Conservation (phyloP, 202 grass and related monocot genomes). For the Panicum hallii region DNA sequence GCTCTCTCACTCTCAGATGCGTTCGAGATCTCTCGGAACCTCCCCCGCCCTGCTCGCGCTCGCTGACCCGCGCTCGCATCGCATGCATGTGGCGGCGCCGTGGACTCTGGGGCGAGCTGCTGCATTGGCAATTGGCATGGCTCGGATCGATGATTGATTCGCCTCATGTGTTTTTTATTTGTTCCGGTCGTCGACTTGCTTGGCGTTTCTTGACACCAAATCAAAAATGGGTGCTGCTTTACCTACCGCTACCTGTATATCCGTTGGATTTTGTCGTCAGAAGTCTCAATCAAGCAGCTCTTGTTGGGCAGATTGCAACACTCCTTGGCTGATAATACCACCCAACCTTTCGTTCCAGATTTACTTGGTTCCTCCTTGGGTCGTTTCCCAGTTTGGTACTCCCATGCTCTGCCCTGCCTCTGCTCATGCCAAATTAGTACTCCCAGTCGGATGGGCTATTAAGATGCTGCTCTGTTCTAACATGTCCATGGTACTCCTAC, state of each 20-base stretch:
- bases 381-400: slow-evolving; percentile 13
- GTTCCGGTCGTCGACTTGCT: background rate
- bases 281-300: slow-evolving; percentile 6
- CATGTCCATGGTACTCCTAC: background rate
- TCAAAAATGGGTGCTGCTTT: slow-evolving; percentile 28
- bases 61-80: slow-evolving; percentile 8
- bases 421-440: slow-evolving; percentile 12
- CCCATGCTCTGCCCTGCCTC: background rate
- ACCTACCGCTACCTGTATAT: background rate
- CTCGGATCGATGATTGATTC: slow-evolving; percentile 37
- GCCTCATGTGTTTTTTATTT: background rate
- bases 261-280: slow-evolving; percentile 7
- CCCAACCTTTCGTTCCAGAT: slow-evolving; percentile 22
- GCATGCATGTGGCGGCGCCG: slow-evolving; percentile 44
- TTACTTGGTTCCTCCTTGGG: background rate
- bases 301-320: slow-evolving; percentile 16
- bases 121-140: background rate
- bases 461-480: slow-evolving; percentile 15
- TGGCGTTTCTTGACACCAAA: slow-evolving; percentile 24
- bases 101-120: slow-evolving; percentile 16
- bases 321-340: background rate
- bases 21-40: slow-evolving; percentile 33
- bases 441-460: background rate
- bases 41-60: slow-evolving; percentile 36
- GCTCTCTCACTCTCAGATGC: background rate